phyloP scores from a whole-genome alignment of 345 rosid species.

The Moricandia arvensis region DNA sequence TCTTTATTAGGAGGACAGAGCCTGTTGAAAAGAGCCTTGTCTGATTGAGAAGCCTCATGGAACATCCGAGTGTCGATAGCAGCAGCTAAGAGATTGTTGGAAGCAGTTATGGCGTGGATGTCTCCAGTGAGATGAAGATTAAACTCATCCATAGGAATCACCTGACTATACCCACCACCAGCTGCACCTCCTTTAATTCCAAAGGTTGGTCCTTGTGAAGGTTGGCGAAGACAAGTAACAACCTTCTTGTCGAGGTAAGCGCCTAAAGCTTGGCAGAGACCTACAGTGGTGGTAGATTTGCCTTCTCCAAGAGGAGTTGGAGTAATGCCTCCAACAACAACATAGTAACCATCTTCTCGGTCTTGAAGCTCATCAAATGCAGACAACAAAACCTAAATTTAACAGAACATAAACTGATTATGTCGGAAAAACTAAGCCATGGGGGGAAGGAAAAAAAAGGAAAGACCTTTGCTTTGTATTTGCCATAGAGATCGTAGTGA shows the following conservation, averaged over 20 bases:
- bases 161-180: constrained; percentile 99
- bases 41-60: constrained; percentile 89
- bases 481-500: constrained; percentile 93
- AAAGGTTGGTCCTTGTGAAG: constrained; percentile 99
- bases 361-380: constrained; percentile 73
- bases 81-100: constrained; percentile 98
- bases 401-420: background rate
- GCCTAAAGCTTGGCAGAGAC: constrained; percentile 95
- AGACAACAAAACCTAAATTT: constrained; percentile 64
- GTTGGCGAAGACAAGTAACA: constrained; percentile 96
- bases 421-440: background rate
- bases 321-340: constrained; percentile 96
- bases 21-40: constrained; percentile 92
- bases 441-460: no score
- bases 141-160: constrained; percentile 99
- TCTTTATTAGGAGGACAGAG: constrained; percentile 83
- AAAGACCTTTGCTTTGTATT: constrained; percentile 88
- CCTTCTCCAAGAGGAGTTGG: constrained; percentile 99
- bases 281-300: constrained; percentile 92
- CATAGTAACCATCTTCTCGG: constrained; percentile 78
- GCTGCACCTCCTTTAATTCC: constrained; percentile 99
- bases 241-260: constrained; percentile 94
- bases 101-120: constrained; percentile 98
- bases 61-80: constrained; percentile 96
- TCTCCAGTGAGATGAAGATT: constrained; percentile 97